Conservation (phyloP, 352 stramenopile genomes). For the Phytophthora cajani region DNA sequence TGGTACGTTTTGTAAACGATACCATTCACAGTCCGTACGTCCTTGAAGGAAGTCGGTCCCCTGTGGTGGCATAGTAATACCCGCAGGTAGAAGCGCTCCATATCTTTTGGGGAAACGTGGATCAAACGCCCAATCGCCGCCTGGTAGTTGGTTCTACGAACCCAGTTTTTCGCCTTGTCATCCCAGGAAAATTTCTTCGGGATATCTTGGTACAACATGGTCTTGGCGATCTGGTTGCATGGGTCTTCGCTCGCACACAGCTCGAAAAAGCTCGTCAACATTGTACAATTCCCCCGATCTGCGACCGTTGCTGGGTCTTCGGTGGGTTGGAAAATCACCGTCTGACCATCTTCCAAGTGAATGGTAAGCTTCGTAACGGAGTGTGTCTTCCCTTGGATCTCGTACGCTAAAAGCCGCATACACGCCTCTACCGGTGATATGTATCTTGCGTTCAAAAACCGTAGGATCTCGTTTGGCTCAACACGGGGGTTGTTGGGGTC, state of each 20-base stretch:
- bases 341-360: constrained; percentile 6
- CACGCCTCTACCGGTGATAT: not conserved
- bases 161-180: constrained; percentile 5
- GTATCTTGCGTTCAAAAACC: not conserved
- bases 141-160: constrained; percentile 9
- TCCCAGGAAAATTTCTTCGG: constrained; percentile 7
- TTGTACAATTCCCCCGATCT: not conserved
- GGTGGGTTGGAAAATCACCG: not conserved
- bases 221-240: constrained; percentile 6
- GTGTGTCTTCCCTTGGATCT: constrained; percentile 5
- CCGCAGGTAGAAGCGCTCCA: constrained; percentile 31
- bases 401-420: not conserved
- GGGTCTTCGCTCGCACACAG: constrained; percentile 15
- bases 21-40: constrained; percentile 26
- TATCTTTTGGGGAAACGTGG: constrained; percentile 8
- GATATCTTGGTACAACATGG: constrained; percentile 30
- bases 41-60: constrained; percentile 34
- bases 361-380: constrained; percentile 11
- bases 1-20: constrained; percentile 17
- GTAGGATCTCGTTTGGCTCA: not conserved
- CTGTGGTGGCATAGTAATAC: constrained; percentile 26
- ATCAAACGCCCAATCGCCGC: constrained; percentile 16
- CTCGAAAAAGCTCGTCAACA: constrained; percentile 10
- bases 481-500: not conserved
- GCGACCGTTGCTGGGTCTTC: not conserved